A percentile compares a stretch with the other conserved stretches of the same genome.
Conservation (phyloP, 257 asterid genomes). For the Striga asiatica region DNA sequence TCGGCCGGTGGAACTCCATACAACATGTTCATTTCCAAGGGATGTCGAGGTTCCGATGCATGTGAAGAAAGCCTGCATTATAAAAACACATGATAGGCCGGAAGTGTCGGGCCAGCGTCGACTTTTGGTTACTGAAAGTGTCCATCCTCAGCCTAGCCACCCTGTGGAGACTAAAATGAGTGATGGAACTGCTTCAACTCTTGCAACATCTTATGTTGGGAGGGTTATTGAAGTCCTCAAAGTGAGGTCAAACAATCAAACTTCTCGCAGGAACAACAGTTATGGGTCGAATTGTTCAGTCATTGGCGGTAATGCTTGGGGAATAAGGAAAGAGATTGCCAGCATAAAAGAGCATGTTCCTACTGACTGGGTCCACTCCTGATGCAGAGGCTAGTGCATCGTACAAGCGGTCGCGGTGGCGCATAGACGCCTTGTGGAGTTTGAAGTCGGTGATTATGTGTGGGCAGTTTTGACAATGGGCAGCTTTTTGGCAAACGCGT, state of each 20-base stretch:
- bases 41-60: too few relatives aligned
- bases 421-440: too few relatives aligned
- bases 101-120: constrained; percentile 77
- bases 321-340: constrained; percentile 50
- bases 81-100: too few relatives aligned
- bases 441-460: too few relatives aligned
- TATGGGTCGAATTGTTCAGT: constrained; percentile 32
- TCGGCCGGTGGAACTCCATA: too few relatives aligned
- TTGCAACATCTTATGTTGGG: constrained; percentile 41
- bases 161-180: constrained; percentile 35
- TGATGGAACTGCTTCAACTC: constrained; percentile 32
- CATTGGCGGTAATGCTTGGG: constrained; percentile 67
- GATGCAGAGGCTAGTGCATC: constrained; percentile 60
- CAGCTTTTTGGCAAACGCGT: too few relatives aligned
- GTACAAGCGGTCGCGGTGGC: too few relatives aligned
- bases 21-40: too few relatives aligned
- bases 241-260: constrained; percentile 33
- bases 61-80: too few relatives aligned
- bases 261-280: constrained; percentile 26
- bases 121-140: constrained; percentile 53
- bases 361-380: constrained; percentile 60
- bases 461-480: too few relatives aligned
- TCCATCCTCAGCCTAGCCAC: constrained; percentile 32
- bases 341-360: constrained; percentile 43
- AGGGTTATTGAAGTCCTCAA: constrained; percentile 42